Percentiles rank a stretch among this genome's conserved stretches.
phyloP scores from a whole-genome alignment of 805 yeast species.

The Saturnispora diversa region DNA sequence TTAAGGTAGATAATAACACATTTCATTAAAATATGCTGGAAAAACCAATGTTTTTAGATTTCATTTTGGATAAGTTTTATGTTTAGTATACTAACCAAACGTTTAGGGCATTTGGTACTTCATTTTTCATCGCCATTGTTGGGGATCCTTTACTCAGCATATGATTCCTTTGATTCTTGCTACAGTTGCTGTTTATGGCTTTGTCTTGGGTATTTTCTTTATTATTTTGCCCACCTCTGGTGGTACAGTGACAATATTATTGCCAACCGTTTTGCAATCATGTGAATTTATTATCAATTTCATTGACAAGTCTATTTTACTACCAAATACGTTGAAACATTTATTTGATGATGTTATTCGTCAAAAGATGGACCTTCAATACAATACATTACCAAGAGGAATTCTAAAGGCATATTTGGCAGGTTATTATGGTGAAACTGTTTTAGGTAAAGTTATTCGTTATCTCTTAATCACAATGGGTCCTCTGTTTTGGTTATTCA shows the following conservation, averaged over 20 bases:
- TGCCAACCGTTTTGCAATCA: constrained; percentile 27
- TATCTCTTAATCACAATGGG: constrained; percentile 16
- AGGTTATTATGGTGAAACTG: constrained; percentile 26
- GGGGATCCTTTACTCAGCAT: constrained; percentile 22
- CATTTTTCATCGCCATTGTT: constrained; percentile 19
- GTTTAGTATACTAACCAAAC: constrained; percentile 3
- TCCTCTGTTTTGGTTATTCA: constrained; percentile 35
- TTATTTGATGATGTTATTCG: constrained; percentile 29
- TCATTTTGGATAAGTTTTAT: too few species aligned
- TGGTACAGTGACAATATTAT: constrained; percentile 19
- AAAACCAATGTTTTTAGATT: too few species aligned
- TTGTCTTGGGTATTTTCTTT: constrained; percentile 16
- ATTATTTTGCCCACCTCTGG: constrained; percentile 20
- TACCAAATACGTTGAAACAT: constrained; percentile 26
- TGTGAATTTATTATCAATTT: constrained; percentile 25
- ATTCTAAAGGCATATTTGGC: constrained; percentile 19
- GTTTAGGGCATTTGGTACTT: constrained; percentile 25
- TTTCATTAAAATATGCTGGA: too few species aligned
- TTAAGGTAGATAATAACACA: constrained; percentile 1
- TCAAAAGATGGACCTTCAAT: constrained; percentile 18
- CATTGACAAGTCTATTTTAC: constrained; percentile 24
- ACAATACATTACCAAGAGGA: constrained; percentile 21
- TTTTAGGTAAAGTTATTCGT: constrained; percentile 18
- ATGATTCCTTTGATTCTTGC: constrained; percentile 20
- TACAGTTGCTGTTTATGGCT: constrained; percentile 16